Conservation (phyloP, 768 basidiomycete genomes). For the Gymnopilus dilepis region DNA sequence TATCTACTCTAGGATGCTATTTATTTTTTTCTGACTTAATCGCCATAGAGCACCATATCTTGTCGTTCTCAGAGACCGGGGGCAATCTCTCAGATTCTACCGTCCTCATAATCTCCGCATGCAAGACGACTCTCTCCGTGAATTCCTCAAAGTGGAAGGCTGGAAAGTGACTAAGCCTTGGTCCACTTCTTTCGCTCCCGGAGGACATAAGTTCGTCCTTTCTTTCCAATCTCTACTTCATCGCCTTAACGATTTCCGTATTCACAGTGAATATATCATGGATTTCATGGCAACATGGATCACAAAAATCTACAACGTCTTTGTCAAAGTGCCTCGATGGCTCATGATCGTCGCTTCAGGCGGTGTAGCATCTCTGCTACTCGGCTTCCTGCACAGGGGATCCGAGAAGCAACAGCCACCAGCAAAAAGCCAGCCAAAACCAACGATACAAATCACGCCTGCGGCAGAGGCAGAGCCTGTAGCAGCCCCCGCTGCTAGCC, state of each 20-base stretch:
- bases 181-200: conserved; percentile 72
- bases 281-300: conserved; percentile 58
- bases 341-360: conserved; percentile 71
- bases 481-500: conserved; percentile 10
- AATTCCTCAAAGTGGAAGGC: conserved; percentile 67
- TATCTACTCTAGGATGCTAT: conserved; percentile 22
- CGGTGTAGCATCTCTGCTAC: conserved; percentile 64
- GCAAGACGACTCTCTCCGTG: conserved; percentile 60
- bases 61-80: conserved; percentile 72
- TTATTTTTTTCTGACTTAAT: not conserved
- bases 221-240: not conserved
- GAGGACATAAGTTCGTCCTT: conserved; percentile 65
- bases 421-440: conserved; percentile 3
- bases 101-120: conserved; percentile 66
- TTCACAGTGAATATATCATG: conserved; percentile 68
- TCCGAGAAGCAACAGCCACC: conserved; percentile 20
- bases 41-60: conserved; percentile 72
- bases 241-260: not conserved
- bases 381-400: conserved; percentile 65
- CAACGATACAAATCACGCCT: not conserved
- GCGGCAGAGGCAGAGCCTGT: conserved; percentile 6
- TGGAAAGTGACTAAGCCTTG: conserved; percentile 73
- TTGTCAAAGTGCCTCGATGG: conserved; percentile 71
- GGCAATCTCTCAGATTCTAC: conserved; percentile 83
- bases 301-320: conserved; percentile 56